A percentile compares a stretch with the other conserved stretches of the same genome.
These are phyloP conservation scores for Pythium inflatum DNA, from an alignment of 352 stramenopile genomes.

Conservation along the genomic window DNA sequence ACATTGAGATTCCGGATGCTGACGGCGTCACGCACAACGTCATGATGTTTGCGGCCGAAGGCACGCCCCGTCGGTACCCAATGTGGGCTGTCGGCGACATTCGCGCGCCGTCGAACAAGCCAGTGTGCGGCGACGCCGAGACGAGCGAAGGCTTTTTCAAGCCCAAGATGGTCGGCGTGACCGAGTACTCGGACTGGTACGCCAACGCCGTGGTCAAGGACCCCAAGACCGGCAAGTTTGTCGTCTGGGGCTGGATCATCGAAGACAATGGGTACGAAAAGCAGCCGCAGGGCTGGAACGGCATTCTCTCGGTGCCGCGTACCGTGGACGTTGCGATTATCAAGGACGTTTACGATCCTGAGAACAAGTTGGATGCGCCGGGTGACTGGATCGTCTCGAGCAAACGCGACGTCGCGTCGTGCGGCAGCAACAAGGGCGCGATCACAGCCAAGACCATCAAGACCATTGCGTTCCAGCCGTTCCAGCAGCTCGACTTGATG, in stretches of 20 bases:
- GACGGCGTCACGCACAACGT: slow-evolving; percentile 65
- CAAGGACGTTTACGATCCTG: slow-evolving; percentile 52
- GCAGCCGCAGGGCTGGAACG: slow-evolving; percentile 72
- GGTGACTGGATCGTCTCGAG: slow-evolving; percentile 67
- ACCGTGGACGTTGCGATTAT: slow-evolving; percentile 58
- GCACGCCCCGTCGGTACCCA: slow-evolving; percentile 50
- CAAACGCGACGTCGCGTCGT: slow-evolving; percentile 36
- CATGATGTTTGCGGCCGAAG: slow-evolving; percentile 67
- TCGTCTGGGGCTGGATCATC: slow-evolving; percentile 67
- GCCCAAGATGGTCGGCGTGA: slow-evolving; percentile 62
- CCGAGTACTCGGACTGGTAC: slow-evolving; percentile 71
- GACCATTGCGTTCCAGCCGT: slow-evolving; percentile 54
- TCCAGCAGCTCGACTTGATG: slow-evolving; percentile 51
- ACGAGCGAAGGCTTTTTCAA: slow-evolving; percentile 44
- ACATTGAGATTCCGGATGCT: slow-evolving; percentile 58
- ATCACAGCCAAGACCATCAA: slow-evolving; percentile 67
- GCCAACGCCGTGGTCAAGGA: slow-evolving; percentile 72
- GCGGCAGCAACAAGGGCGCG: slow-evolving; percentile 22
- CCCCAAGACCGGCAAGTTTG: slow-evolving; percentile 53
- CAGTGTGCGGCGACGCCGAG: slow-evolving; percentile 28
- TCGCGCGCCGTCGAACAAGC: slow-evolving; percentile 19
- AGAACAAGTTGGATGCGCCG: slow-evolving; percentile 47
- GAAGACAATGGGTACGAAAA: slow-evolving; percentile 54
- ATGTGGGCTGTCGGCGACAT: slow-evolving; percentile 66
- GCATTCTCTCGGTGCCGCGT: slow-evolving; percentile 62